phyloP scores from a whole-genome alignment of 139 green algal species.

The Diplosphaera chodatii region DNA sequence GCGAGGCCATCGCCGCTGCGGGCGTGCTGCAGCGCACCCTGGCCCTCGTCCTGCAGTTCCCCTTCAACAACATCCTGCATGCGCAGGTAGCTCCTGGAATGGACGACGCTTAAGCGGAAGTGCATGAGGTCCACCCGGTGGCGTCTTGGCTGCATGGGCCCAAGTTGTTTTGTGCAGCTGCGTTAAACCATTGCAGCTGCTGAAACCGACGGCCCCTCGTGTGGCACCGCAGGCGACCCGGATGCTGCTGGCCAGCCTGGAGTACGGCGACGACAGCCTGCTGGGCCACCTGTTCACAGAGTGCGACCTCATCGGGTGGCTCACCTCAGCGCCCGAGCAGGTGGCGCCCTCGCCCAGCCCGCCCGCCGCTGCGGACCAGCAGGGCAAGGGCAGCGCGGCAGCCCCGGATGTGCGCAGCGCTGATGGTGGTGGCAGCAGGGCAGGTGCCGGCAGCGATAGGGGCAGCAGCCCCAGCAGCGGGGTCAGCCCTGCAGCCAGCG shows the following conservation, averaged over 20 bases:
- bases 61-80: constrained; percentile 92
- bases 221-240: background rate
- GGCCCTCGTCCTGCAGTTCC: constrained; percentile 68
- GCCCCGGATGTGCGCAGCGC: no score
- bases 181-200: no score
- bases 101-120: no score
- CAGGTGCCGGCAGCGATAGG: background rate
- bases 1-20: constrained; percentile 45
- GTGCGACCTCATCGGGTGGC: constrained; percentile 58
- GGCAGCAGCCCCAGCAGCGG: background rate
- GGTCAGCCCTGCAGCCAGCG: background rate
- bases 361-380: no score
- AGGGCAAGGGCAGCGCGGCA: no score
- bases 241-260: constrained; percentile 25
- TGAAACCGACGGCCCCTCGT: no score
- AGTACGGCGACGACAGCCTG: constrained; percentile 28
- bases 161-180: no score
- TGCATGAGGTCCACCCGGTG: no score
- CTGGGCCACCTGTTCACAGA: constrained; percentile 57
- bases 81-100: no score
- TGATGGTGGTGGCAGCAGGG: background rate
- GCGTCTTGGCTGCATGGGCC: no score
- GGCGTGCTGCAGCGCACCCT: constrained; percentile 45
- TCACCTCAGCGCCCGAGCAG: constrained; percentile 42
- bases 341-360: constrained; percentile 17